Base-by-base conservation (phyloP, 2,329 filamentous ascomycete species). In the Penicillium italicum region DNA sequence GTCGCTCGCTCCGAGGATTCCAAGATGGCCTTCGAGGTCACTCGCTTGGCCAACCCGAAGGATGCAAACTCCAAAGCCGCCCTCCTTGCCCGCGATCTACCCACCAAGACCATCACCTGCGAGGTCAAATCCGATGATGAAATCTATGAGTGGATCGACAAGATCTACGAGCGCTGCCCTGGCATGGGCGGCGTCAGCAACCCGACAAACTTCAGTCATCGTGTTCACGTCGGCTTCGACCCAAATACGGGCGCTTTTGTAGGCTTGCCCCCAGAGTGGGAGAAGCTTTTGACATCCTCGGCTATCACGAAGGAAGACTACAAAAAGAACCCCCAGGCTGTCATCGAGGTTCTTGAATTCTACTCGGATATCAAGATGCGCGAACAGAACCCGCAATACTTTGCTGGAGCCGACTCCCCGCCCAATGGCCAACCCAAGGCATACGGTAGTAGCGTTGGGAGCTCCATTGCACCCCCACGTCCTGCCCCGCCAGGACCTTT, bases 241-340 rank as follows among this genome's bases (percentile, higher is more conserved):
- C 91, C 93, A 26, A 88, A 91, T 66, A 96, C 91, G 2, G 94
- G 94, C 61, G 91, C 94, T 64, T 99, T 99, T 68, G 91, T 96
- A 45, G 94, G 94, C 37, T 76, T 99, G 64, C 94, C 94, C 1
- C 87, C 91, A 5, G 94, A 99, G 78, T 99, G 94, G 94, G 94
- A 96, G 70, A 95, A 95, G 75, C 82, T 99, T 49, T 82, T 99
- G 63, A 97, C 94, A 69, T 92, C 91, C 9, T 97, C 94, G 3
- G 94, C 94, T 56, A 94, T 99, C 69, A 97, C 94, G 57, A 96
- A 97, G 76, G 94, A 99, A 69, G 94, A 99, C 72, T 97, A 97
- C 75, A 91, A 96, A 76, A 92, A 94, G 70, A 97, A 99, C 69
- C 94, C 94, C 5, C 88, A 93, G 77, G 91, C 85, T 56, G 84